Percentiles rank a stretch among this genome's conserved stretches.
Conservation (phyloP, 1,284 basidiomycete species). For the Afroboletus lepidellus region DNA sequence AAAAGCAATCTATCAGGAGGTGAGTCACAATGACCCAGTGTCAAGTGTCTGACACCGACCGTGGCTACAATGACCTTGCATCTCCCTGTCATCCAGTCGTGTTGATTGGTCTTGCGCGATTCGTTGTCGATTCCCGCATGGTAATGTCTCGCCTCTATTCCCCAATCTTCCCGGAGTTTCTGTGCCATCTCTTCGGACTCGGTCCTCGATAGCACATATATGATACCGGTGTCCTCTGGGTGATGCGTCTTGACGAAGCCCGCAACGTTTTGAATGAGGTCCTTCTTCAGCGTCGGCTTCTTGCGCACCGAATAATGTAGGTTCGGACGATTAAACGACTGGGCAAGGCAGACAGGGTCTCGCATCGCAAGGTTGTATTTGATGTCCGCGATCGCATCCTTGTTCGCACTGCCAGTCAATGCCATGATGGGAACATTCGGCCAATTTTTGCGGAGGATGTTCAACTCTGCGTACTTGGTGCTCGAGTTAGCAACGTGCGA, state of each 20-base stretch:
- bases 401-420: conserved; percentile 90
- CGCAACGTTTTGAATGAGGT: conserved; percentile 66
- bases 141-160: conserved; percentile 76
- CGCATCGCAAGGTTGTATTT: conserved; percentile 66
- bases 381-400: conserved; percentile 78
- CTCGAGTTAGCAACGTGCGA: conserved; percentile 8
- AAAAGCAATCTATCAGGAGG: conserved; percentile 68
- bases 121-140: conserved; percentile 76
- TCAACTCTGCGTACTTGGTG: conserved; percentile 65
- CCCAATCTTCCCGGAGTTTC: conserved; percentile 54
- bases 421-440: conserved; percentile 91
- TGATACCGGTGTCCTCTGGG: conserved; percentile 71
- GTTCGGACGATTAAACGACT: conserved; percentile 94
- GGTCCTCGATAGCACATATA: conserved; percentile 78
- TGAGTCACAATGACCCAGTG: conserved; percentile 13
- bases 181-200: conserved; percentile 81
- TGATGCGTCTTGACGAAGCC: conserved; percentile 68
- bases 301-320: conserved; percentile 78
- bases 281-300: conserved; percentile 47
- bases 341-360: conserved; percentile 60
- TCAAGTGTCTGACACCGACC: conserved; percentile 36
- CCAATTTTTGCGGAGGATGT: conserved; percentile 68
- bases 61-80: conserved; percentile 92
- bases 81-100: conserved; percentile 73
- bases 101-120: conserved; percentile 67